phyloP scores from a whole-genome alignment of 139 green algal genomes.

The Chlamydomonas sp. region DNA sequence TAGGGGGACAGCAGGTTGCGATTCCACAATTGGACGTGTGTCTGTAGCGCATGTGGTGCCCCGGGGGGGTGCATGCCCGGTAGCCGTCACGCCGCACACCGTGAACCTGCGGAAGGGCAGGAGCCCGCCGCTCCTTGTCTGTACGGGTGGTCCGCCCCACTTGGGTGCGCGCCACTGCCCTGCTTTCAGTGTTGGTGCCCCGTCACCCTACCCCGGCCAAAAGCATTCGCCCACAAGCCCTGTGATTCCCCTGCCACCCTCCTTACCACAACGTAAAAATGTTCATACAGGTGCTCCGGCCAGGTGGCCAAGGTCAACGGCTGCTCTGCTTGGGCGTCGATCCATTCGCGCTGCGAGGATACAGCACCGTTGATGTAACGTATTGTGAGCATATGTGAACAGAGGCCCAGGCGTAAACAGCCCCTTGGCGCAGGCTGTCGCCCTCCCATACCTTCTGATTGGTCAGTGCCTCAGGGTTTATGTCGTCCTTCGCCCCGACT shows the following conservation, averaged over 20 bases:
- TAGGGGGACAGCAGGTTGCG: neutral
- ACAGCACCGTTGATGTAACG: neutral
- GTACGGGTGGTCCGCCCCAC: too few species aligned
- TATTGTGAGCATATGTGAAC: neutral
- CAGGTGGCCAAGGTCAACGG: constrained; percentile 46
- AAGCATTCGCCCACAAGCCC: too few species aligned
- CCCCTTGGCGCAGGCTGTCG: neutral
- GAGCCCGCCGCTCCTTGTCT: too few species aligned
- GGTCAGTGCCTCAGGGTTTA: constrained; percentile 39
- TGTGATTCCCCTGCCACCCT: too few species aligned
- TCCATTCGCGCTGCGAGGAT: constrained; percentile 64
- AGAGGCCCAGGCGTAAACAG: neutral
- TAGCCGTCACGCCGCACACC: too few species aligned
- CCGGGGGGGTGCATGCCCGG: neutral
- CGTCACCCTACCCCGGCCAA: too few species aligned
- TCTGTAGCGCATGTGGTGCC: neutral
- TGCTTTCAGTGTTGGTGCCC: too few species aligned
- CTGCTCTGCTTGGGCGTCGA: constrained; percentile 50
- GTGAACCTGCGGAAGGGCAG: too few species aligned
- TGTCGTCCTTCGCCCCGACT: neutral
- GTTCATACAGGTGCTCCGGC: constrained; percentile 75
- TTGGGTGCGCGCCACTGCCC: too few species aligned
- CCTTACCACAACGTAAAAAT: constrained; percentile 80
- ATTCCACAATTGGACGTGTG: neutral
- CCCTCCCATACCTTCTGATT: constrained; percentile 15